Evolutionary conservation across 495 filamentous ascomycete genomes (phyloP).

Genomic region (Delitschia confertaspora): DNA sequence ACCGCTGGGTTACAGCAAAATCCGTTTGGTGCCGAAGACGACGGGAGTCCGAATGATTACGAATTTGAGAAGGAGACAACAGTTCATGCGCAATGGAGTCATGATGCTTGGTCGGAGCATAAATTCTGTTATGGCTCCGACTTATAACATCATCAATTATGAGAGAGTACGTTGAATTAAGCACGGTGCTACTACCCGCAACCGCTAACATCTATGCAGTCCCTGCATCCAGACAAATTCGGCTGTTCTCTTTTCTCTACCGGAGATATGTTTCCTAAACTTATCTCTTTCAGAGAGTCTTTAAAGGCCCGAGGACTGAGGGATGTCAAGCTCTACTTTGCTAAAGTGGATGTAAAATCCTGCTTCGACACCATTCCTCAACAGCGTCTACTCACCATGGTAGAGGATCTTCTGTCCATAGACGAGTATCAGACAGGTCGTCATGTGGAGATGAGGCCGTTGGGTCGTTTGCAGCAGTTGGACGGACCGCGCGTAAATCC

Average conservation of each 20-base stretch:
- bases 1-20: constrained; percentile 62
- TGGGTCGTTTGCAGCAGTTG: constrained; percentile 28
- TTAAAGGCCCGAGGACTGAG: constrained; percentile 28
- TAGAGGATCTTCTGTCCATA: constrained; percentile 54
- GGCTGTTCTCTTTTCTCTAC: constrained; percentile 74
- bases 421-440: constrained; percentile 62
- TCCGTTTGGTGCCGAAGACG: constrained; percentile 73
- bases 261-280: constrained; percentile 66
- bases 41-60: constrained; percentile 69
- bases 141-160: constrained; percentile 64
- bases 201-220: constrained; percentile 29
- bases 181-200: background rate
- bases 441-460: constrained; percentile 60
- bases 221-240: constrained; percentile 49
- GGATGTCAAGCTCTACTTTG: constrained; percentile 59
- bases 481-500: constrained; percentile 16
- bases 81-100: constrained; percentile 44
- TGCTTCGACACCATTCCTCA: constrained; percentile 97
- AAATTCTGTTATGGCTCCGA: constrained; percentile 69
- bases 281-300: constrained; percentile 59
- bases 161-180: constrained; percentile 49
- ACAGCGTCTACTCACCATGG: constrained; percentile 54
- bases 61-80: constrained; percentile 62
- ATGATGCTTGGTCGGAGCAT: constrained; percentile 61
- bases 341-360: constrained; percentile 81